Base-by-base conservation (phyloP, 139 green algal genomes). In the Chlamydomonas applanata region DNA sequence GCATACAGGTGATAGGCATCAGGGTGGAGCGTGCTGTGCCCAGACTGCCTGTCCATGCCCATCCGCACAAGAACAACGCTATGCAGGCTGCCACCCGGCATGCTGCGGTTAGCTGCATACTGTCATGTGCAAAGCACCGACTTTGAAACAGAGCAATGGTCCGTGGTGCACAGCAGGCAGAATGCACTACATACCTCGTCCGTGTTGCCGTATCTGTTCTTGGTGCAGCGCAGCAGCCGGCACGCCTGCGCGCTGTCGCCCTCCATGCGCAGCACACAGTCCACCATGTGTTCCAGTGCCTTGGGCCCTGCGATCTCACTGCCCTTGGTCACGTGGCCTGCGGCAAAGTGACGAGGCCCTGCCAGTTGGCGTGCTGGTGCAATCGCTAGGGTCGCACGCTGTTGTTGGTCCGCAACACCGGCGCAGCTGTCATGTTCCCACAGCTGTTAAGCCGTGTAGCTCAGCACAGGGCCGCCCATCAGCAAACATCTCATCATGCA, bases 241-340 rank as follows among this genome's bases (percentile, higher is more conserved):
- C 45, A 78, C 22, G 72, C 63, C 76, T 87, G 73, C 13, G 83
- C 77, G 20, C 81, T 65, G 29, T 91, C 90, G 0, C 89, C 91
- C 77, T 99, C 93, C 78, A 99, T 85, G 71, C 95, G 97, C 71
- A 99, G 75, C 63, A 99, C 95, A 0, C 86, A 85, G 77, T 98
- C 93, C 33, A 99, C 96, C 64, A 99, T 93, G 86, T 99, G 96
- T 76, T 97, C 94, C 77, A 99, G 77, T 45, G 93, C 88, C 22
- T 94, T 87, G 4, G 96, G 96, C 11, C 95, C 95, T 17, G 93
- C 93, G 25, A 98, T 88, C 25, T 93, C 86, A 16, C 92, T 90
- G 16, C 27, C 46, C 67, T 85, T 83, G 53, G 78, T 85, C 46
- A 95, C 86, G 62, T 95, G 88, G 2, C 77, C 67, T 73, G 67